phyloP scores from a whole-genome alignment of 345 rosid genomes.

The Eucalyptus regnans region DNA sequence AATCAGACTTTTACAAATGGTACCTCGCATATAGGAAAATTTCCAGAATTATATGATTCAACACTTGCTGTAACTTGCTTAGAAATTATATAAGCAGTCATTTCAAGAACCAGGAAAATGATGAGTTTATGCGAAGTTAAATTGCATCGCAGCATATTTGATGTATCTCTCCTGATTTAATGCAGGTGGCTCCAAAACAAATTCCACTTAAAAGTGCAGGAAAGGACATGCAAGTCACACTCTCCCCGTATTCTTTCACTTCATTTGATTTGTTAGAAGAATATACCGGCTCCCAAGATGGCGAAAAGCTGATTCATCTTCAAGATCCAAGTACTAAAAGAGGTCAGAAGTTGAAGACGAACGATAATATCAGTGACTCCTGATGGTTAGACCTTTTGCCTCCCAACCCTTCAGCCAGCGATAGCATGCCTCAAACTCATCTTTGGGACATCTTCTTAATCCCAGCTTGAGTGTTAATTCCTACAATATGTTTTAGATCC shows the following conservation, averaged over 20 bases:
- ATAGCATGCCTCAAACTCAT: not conserved
- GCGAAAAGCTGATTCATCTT: not conserved
- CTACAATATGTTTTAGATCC: not conserved
- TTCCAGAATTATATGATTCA: not conserved
- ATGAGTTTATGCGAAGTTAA: not conserved
- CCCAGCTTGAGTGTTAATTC: not conserved
- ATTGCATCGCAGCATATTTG: not conserved
- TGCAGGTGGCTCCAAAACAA: slow-evolving; percentile 58
- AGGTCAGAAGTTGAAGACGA: not conserved
- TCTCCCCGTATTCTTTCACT: slow-evolving; percentile 63
- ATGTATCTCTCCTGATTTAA: not conserved
- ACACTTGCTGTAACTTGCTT: not conserved
- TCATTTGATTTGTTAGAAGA: slow-evolving; percentile 60
- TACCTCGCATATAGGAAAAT: not conserved
- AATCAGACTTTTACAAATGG: not conserved
- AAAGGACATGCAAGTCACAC: slow-evolving; percentile 33
- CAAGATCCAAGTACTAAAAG: not conserved
- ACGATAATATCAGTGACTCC: not conserved
- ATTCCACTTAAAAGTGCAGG: slow-evolving; percentile 24
- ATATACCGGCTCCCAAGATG: not conserved
- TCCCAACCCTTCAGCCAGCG: not conserved
- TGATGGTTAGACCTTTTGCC: not conserved
- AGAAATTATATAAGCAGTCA: not conserved
- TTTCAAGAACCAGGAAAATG: not conserved
- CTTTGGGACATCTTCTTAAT: not conserved